phyloP scores from a whole-genome alignment of 164 flowering plant genomes.

The Dillenia suffruticosa region DNA sequence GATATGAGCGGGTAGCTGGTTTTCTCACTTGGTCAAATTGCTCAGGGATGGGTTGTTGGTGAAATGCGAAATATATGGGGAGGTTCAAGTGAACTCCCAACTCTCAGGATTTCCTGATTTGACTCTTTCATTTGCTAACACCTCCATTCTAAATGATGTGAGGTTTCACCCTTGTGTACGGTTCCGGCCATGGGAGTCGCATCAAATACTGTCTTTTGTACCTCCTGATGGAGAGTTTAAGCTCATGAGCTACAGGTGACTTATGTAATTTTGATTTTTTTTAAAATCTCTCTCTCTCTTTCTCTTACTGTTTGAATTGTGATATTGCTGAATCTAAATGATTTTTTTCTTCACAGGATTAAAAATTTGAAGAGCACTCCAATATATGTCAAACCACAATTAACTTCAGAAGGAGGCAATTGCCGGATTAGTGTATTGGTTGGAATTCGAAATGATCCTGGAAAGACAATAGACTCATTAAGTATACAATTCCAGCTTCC shows the following conservation, averaged over 20 bases:
- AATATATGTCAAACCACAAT: slow-evolving; percentile 93
- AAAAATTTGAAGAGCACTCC: slow-evolving; percentile 84
- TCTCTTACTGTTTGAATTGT: not conserved
- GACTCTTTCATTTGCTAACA: slow-evolving; percentile 87
- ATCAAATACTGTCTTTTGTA: slow-evolving; percentile 87
- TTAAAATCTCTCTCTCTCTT: not conserved
- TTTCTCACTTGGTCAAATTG: slow-evolving; percentile 11
- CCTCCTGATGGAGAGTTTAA: slow-evolving; percentile 97
- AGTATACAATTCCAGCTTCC: slow-evolving; percentile 79
- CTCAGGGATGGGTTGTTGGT: slow-evolving; percentile 78
- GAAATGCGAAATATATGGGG: slow-evolving; percentile 92
- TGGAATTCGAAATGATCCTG: slow-evolving; percentile 86
- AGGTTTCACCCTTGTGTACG: slow-evolving; percentile 97
- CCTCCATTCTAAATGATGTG: slow-evolving; percentile 84
- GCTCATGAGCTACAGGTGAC: slow-evolving; percentile 96
- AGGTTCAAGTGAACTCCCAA: slow-evolving; percentile 81
- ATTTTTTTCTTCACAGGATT: slow-evolving; percentile 40
- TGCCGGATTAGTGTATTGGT: slow-evolving; percentile 76
- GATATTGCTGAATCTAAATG: not conserved
- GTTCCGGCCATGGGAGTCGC: slow-evolving; percentile 95
- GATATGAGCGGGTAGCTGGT: not conserved
- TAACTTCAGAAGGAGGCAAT: slow-evolving; percentile 74
- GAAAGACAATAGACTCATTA: slow-evolving; percentile 72
- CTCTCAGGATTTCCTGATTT: slow-evolving; percentile 96
- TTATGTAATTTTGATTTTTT: slow-evolving; percentile 1